Evolutionary conservation across 805 yeast species (phyloP), one percentile per base, ranked within the genome.

Genomic region (Kuraishia piskuri): DNA sequence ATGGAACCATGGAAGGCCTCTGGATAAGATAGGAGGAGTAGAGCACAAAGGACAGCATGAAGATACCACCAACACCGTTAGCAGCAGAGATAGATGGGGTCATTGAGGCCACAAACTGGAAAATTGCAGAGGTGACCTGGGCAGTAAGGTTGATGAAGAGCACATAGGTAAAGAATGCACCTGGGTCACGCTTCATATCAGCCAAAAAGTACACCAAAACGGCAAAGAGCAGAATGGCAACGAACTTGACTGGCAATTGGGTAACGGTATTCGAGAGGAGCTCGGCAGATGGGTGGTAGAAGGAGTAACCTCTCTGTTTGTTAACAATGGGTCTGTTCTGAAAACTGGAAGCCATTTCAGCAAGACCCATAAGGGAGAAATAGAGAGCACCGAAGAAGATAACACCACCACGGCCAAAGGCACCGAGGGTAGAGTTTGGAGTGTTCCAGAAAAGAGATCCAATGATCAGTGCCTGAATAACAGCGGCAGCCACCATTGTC

Each of bases 211-310:
- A 84, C 24, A 77, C 61, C 24, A 79, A 68, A 48, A 83, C 58
- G 49, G 75, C 63, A 65, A 82, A 83, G 22, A 65, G 59, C 22
- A 79, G 61, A 26, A 74, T 61, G 46, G 76, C 71, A 37, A 74
- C 57, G 25, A 79, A 56, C 67, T 86, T 86, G 52, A 80, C 73
- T 2, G 92, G 91, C 55, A 87, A 65, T 50, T 81, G 84, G 2
- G 88, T 76, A 2, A 84, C 55, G 49, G 82, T 72, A 4, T 81
- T 71, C 0, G 89, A 84, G 3, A 87, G 59, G 1, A 89, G 86
- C 61, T 86, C 92, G 2, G 88, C 82, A n/a, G 89, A 76, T 2
- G 91, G 90, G 55, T 82, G 82, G 64, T 85, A 88, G 53, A 87
- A 75, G 0, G 89, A 82, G 59, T 84, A 88, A 50, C 77, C 76